Conservation (phyloP, 148 eudicot species). For the Arbutus unedo region DNA sequence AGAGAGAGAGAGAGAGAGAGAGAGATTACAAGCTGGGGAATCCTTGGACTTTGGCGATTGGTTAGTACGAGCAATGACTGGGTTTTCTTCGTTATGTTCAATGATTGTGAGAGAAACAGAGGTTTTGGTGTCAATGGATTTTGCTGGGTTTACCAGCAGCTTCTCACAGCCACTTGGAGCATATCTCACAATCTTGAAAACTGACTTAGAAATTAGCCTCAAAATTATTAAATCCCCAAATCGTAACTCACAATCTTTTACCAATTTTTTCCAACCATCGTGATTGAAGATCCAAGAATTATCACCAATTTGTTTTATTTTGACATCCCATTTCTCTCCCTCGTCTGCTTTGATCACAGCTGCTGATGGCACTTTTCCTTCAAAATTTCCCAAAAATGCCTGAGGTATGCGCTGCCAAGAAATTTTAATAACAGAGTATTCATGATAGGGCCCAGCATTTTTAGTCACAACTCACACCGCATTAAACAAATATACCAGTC, state of each 20-base stretch:
- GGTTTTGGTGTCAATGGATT: background rate
- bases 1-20: too few relatives aligned
- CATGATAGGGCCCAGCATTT: too few relatives aligned
- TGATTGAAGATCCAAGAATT: background rate
- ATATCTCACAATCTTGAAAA: background rate
- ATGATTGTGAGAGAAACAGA: background rate
- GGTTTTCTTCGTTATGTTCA: background rate
- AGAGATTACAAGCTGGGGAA: background rate
- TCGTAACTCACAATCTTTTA: background rate
- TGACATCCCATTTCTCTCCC: background rate
- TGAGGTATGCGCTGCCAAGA: constrained; percentile 9
- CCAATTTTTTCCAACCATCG: background rate
- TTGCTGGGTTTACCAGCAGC: background rate
- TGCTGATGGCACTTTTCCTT: background rate
- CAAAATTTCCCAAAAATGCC: constrained; percentile 1
- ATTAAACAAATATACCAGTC: too few relatives aligned
- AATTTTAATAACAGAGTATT: background rate
- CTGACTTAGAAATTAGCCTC: background rate
- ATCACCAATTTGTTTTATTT: background rate
- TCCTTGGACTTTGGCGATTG: background rate
- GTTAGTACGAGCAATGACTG: background rate
- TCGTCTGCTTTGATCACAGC: background rate
- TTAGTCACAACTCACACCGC: too few relatives aligned
- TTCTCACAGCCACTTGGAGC: background rate
- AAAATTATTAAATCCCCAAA: constrained; percentile 4